phyloP scores from a whole-genome alignment of 2,329 filamentous ascomycete species.

The Venturia effusa region DNA sequence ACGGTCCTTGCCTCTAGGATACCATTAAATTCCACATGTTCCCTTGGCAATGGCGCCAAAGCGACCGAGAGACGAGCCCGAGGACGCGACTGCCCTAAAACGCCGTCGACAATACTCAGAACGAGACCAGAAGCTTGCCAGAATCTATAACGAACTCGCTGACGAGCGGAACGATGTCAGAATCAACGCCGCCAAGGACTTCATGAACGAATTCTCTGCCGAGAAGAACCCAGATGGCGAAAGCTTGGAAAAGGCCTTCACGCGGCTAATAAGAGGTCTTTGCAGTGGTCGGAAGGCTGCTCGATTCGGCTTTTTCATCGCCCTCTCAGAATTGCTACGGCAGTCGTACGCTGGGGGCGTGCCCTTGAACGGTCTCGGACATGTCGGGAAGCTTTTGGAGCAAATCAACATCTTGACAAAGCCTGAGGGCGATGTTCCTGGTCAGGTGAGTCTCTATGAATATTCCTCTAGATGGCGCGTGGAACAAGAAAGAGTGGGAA shows the following conservation, averaged over 20 bases:
- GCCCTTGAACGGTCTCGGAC: conserved; percentile 21
- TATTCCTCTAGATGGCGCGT: not conserved
- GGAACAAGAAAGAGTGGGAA: not conserved
- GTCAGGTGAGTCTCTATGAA: conserved; percentile 33
- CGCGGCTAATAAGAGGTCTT: conserved; percentile 66
- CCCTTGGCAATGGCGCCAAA: not conserved
- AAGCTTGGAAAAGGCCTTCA: conserved; percentile 29
- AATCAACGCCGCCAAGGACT: conserved; percentile 33
- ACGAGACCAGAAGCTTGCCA: conserved; percentile 31
- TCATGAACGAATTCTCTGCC: conserved; percentile 31
- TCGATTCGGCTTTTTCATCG: conserved; percentile 78
- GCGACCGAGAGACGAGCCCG: not conserved
- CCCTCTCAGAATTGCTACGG: conserved; percentile 68
- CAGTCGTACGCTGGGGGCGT: conserved; percentile 48
- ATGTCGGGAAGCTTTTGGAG: conserved; percentile 35
- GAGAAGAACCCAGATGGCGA: conserved; percentile 26
- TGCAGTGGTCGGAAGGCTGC: conserved; percentile 85
- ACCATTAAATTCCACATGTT: not conserved
- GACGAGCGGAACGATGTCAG: conserved; percentile 34
- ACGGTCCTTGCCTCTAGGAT: not conserved
- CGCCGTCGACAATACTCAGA: conserved; percentile 24
- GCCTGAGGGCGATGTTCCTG: conserved; percentile 39
- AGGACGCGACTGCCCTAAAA: not conserved
- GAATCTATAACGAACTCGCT: conserved; percentile 36
- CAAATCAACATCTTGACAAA: conserved; percentile 43